Percentiles rank a stretch among this genome's conserved stretches.
phyloP scores from a whole-genome alignment of 805 yeast genomes.

The Nakazawaea anatomiae region DNA sequence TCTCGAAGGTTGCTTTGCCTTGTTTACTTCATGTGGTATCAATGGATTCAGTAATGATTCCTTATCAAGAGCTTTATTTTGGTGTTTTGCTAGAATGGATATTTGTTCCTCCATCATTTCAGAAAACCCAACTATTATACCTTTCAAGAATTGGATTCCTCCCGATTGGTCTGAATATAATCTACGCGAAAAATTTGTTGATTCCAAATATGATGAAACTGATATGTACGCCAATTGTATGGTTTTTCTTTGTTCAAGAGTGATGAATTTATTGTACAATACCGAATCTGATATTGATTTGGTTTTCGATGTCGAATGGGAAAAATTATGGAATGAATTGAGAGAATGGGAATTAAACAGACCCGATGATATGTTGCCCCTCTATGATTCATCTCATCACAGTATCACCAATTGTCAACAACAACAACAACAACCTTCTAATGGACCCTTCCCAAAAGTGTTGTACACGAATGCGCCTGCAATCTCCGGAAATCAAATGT shows the following conservation, averaged over 20 bases:
- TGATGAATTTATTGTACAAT: slow-evolving; percentile 24
- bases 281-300: slow-evolving; percentile 16
- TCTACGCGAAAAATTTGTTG: slow-evolving; percentile 1
- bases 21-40: slow-evolving; percentile 31
- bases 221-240: slow-evolving; percentile 28
- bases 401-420: neutral
- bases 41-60: slow-evolving; percentile 27
- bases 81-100: slow-evolving; percentile 39
- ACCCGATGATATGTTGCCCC: slow-evolving; percentile 28
- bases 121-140: slow-evolving; percentile 29
- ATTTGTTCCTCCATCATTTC: slow-evolving; percentile 30
- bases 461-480: slow-evolving; percentile 31
- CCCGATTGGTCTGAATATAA: slow-evolving; percentile 12
- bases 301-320: slow-evolving; percentile 32
- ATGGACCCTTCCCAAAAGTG: slow-evolving; percentile 29
- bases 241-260: slow-evolving; percentile 29
- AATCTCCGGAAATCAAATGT: slow-evolving; percentile 30
- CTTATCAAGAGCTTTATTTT: slow-evolving; percentile 33
- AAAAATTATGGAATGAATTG: slow-evolving; percentile 31
- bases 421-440: slow-evolving; percentile 15
- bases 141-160: slow-evolving; percentile 26
- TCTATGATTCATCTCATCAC: slow-evolving; percentile 7
- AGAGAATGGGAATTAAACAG: slow-evolving; percentile 31
- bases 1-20: slow-evolving; percentile 31
- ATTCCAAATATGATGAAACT: slow-evolving; percentile 9